A percentile compares a stretch with the other conserved stretches of the same genome.
Conservation (phyloP, 1,284 basidiomycete species). For the Malassezia equina region DNA sequence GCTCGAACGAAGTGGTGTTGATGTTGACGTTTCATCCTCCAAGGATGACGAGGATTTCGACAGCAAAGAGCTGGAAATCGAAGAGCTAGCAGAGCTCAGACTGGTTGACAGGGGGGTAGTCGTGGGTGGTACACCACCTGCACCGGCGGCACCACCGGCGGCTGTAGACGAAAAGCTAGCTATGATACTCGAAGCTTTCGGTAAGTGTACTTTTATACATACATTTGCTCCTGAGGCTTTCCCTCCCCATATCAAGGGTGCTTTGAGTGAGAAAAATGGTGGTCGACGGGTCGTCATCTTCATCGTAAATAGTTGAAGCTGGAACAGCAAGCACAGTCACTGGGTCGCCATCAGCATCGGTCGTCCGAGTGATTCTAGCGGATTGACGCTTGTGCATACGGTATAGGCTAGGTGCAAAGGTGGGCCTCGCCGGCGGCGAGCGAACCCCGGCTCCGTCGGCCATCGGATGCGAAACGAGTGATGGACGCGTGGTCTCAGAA, state of each 20-base stretch:
- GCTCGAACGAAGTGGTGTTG: neutral
- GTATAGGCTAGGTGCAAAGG: neutral
- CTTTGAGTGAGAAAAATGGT: constrained; percentile 3
- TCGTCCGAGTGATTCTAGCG: constrained; percentile 1
- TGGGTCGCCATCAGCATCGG: constrained; percentile 14
- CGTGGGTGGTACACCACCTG: no score
- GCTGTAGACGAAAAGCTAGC: neutral
- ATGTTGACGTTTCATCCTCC: neutral
- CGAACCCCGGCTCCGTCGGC: neutral
- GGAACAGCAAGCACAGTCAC: constrained; percentile 1
- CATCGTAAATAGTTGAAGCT: constrained; percentile 4
- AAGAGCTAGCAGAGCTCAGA: neutral
- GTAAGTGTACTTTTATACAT: neutral
- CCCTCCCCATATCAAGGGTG: neutral
- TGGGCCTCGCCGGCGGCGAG: neutral
- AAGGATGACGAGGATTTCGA: neutral
- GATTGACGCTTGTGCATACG: neutral
- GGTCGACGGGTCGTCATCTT: constrained; percentile 12
- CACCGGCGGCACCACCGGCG: neutral
- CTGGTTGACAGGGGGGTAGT: neutral
- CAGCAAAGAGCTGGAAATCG: neutral
- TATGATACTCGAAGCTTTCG: neutral
- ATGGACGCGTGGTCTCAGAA: neutral
- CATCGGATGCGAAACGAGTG: neutral
- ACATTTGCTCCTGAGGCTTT: neutral